Conservation (phyloP, 345 rosid species). For the Populus davidiana region DNA sequence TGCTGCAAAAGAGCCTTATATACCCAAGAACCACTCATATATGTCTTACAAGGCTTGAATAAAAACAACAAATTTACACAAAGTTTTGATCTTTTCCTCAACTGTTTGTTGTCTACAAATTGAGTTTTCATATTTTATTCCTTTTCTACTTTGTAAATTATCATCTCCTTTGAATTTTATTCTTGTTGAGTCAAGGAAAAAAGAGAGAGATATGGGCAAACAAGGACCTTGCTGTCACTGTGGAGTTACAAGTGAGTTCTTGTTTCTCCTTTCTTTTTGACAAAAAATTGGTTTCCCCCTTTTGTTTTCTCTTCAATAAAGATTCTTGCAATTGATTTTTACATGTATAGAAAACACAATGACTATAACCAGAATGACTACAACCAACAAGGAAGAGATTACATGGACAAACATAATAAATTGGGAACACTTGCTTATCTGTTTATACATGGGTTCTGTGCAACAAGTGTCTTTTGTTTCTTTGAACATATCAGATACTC, state of each 20-base stretch:
- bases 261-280: slow-evolving; percentile 45
- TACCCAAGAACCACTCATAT: slow-evolving; percentile 21
- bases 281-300: slow-evolving; percentile 11
- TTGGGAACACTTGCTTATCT: slow-evolving; percentile 22
- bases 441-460: slow-evolving; percentile 25
- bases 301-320: not conserved
- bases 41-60: slow-evolving; percentile 32
- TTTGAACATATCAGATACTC: slow-evolving; percentile 15
- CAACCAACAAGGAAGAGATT: slow-evolving; percentile 20
- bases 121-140: slow-evolving; percentile 8
- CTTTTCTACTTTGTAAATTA: slow-evolving; percentile 1
- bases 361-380: slow-evolving; percentile 20
- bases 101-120: slow-evolving; percentile 22
- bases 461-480: slow-evolving; percentile 7
- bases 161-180: slow-evolving; percentile 21
- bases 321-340: slow-evolving; percentile 13
- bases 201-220: slow-evolving; percentile 69
- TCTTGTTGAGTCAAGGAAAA: slow-evolving; percentile 22
- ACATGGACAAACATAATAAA: slow-evolving; percentile 20
- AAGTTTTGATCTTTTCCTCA: slow-evolving; percentile 12
- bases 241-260: slow-evolving; percentile 98
- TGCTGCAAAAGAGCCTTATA: slow-evolving; percentile 34
- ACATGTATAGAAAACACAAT: slow-evolving; percentile 6
- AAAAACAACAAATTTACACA: slow-evolving; percentile 13
- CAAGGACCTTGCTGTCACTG: slow-evolving; percentile 98